Evolutionary conservation across 208 protist species (phyloP), one percentile per base, ranked within the genome.

Genomic region (Trypanosoma scelopori): DNA sequence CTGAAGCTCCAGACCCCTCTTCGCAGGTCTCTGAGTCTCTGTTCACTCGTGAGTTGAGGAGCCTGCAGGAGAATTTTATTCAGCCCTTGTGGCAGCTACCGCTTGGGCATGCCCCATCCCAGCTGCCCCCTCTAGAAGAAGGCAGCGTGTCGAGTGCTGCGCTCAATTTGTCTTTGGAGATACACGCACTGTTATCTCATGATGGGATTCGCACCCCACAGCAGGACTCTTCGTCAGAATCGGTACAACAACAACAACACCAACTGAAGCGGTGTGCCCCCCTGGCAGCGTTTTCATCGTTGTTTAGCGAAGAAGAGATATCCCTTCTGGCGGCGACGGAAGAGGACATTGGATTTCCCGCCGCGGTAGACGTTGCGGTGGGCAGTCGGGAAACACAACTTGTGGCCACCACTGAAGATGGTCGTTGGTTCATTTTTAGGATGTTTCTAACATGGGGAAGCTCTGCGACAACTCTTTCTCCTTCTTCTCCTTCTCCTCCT

Each of bases 281-380:
- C 25, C 23, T 23, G n/a, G 11, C 5, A 11, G 56, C 0, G 20
- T 35, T 18, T 9, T 2, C 25, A 5, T 27, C 28, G 5, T 4
- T 37, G 4, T 5, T 3, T 1, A 16, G 42, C n/a, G 39, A 50
- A n/a, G 41, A 56, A 30, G 49, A 46, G 20, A 15, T 52, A 1
- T 27, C 32, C 18, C 6, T 48, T 18, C 47, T 28, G 27, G 23
- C 27, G 23, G 27, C 6, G 16, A 12, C 45, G n/a, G 47, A 62
- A 22, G 25, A 57, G 15, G 53, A 55, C 47, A 51, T 82, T 45
- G 74, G 64, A 22, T 68, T 89, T 64, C 75, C 89, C 47, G 73
- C 80, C 27, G 81, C 78, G 1, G 64, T 93, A 5, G 89, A 92
- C 57, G 84, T 95, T 11, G 64, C 77, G 16, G 79, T 90, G 12